These are phyloP conservation scores for Aureobasidium sp. DNA, from an alignment of 2,329 filamentous ascomycete genomes.

Conservation along the genomic window DNA sequence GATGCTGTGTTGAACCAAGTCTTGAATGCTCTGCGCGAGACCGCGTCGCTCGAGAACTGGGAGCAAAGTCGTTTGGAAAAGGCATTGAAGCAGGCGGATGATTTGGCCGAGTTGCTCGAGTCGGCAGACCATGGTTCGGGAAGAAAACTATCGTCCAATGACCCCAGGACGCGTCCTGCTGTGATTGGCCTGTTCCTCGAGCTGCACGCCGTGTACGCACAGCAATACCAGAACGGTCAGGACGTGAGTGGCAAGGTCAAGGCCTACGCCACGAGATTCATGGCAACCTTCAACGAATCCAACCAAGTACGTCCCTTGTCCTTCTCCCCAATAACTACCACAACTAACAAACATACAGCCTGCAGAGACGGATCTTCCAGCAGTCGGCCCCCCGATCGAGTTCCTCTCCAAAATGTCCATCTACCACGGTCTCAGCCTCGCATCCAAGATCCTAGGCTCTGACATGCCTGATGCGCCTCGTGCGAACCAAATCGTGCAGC, in stretches of 20 bases:
- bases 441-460: constrained; percentile 31
- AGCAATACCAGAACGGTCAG: constrained; percentile 24
- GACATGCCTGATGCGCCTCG: constrained; percentile 21
- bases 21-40: constrained; percentile 28
- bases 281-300: constrained; percentile 22
- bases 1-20: constrained; percentile 26
- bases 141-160: constrained; percentile 16
- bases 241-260: constrained; percentile 32
- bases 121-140: constrained; percentile 29
- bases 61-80: constrained; percentile 28
- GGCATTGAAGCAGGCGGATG: constrained; percentile 30
- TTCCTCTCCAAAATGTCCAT: constrained; percentile 29
- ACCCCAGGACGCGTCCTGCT: constrained; percentile 28
- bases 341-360: constrained; percentile 10
- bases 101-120: constrained; percentile 34
- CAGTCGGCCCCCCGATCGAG: constrained; percentile 16
- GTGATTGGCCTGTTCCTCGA: constrained; percentile 36
- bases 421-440: constrained; percentile 37
- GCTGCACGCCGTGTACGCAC: constrained; percentile 33
- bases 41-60: constrained; percentile 28
- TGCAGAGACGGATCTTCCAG: constrained; percentile 9
- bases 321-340: no score
- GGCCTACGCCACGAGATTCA: constrained; percentile 31
- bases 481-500: constrained; percentile 6
- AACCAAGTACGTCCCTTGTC: constrained; percentile 8